Percentiles rank a stretch among this genome's conserved stretches.
These are phyloP conservation scores for Trametes polyzona DNA, from an alignment of 1,284 basidiomycete species.

Conservation along the genomic window DNA sequence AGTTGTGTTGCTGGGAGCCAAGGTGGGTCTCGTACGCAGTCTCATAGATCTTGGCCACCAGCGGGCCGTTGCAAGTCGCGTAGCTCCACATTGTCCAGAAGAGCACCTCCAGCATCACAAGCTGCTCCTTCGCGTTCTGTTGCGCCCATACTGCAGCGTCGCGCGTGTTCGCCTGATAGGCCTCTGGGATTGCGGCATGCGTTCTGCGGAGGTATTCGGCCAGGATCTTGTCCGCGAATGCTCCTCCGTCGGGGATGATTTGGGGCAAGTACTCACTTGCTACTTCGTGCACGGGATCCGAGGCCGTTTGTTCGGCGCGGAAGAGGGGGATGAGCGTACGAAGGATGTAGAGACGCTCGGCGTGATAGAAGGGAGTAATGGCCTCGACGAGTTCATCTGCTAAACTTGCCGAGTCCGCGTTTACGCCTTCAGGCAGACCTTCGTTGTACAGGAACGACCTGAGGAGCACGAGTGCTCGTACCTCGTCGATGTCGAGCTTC, in stretches of 20 bases:
- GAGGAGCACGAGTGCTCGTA: conserved; percentile 72
- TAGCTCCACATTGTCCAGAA: conserved; percentile 89
- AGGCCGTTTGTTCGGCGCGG: conserved; percentile 60
- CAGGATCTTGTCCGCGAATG: conserved; percentile 62
- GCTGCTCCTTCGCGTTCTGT: conserved; percentile 79
- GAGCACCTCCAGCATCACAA: conserved; percentile 79
- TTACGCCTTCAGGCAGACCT: conserved; percentile 60
- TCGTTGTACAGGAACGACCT: conserved; percentile 82
- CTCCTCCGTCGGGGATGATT: conserved; percentile 62
- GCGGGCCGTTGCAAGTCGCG: conserved; percentile 62
- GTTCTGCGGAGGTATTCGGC: conserved; percentile 62
- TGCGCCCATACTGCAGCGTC: conserved; percentile 77
- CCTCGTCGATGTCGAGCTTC: conserved; percentile 75
- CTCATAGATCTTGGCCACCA: conserved; percentile 67
- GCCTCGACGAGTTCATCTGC: conserved; percentile 68
- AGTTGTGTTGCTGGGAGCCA: conserved; percentile 68
- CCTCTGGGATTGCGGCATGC: conserved; percentile 54
- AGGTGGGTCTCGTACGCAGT: conserved; percentile 69
- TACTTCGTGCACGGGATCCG: conserved; percentile 57
- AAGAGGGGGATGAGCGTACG: conserved; percentile 68
- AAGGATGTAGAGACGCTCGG: conserved; percentile 72
- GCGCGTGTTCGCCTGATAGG: conserved; percentile 56
- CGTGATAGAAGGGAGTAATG: conserved; percentile 80
- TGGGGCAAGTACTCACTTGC: conserved; percentile 59
- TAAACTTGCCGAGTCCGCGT: conserved; percentile 47